phyloP scores from a whole-genome alignment of 306 rosid species.

The Ochetophila trinervis region DNA sequence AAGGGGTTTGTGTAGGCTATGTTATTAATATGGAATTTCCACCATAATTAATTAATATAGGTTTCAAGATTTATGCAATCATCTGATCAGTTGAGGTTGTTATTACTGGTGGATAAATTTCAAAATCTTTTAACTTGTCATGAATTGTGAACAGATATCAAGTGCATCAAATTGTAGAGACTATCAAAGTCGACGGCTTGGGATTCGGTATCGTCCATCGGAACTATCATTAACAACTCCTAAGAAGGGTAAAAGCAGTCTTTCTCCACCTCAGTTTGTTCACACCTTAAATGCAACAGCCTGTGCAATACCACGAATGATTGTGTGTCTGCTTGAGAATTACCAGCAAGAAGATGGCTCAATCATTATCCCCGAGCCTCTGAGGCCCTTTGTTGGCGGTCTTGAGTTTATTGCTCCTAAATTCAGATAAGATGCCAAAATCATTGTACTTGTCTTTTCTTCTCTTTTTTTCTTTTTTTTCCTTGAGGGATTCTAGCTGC shows the following conservation, averaged over 20 bases:
- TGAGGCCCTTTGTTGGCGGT: conserved; percentile 87
- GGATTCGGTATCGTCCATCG: conserved; percentile 73
- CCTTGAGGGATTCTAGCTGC: conserved; percentile 8
- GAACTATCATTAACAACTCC: conserved; percentile 38
- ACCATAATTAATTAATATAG: background rate
- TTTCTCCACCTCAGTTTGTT: conserved; percentile 68
- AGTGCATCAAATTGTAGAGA: conserved; percentile 89
- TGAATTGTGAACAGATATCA: conserved; percentile 60
- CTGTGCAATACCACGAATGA: conserved; percentile 89
- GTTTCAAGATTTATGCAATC: background rate
- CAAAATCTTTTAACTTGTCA: background rate
- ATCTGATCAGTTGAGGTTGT: background rate
- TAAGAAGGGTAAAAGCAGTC: conserved; percentile 64
- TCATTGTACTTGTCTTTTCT: too few species aligned
- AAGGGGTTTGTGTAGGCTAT: too few species aligned
- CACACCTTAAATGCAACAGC: conserved; percentile 97
- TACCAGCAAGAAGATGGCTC: conserved; percentile 87
- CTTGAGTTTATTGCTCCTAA: conserved; percentile 48
- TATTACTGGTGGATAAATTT: background rate
- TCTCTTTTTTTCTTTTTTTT: background rate
- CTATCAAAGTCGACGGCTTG: conserved; percentile 85
- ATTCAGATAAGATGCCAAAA: conserved; percentile 21
- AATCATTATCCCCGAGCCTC: conserved; percentile 66
- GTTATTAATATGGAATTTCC: background rate
- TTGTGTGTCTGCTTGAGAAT: conserved; percentile 78